Conservation (phyloP, 202 grass and related monocot species). For the Hordeum pubiflorum region DNA sequence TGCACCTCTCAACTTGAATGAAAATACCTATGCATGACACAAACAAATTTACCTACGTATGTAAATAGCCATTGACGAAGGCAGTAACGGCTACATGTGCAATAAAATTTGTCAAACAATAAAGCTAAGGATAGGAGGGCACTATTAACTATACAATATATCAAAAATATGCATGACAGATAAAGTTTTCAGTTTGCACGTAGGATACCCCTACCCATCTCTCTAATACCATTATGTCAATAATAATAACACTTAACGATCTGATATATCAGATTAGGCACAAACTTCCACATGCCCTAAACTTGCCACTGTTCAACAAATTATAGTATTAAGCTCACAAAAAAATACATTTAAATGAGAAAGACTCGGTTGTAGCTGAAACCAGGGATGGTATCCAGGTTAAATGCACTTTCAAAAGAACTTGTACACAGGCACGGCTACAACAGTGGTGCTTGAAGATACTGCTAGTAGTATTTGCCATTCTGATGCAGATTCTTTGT, state of each 20-base stretch:
- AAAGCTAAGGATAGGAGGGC: not conserved
- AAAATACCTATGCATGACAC: conserved; percentile 60
- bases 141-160: not conserved
- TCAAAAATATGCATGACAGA: not conserved
- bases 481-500: not conserved
- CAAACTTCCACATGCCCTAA: not conserved
- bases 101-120: not conserved
- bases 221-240: not conserved
- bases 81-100: not conserved
- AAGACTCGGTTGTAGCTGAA: not conserved
- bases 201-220: not conserved
- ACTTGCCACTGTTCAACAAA: not conserved
- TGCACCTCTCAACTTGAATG: conserved; percentile 92
- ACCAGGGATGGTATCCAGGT: not conserved
- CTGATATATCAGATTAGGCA: not conserved
- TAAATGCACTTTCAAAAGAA: not conserved
- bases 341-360: not conserved
- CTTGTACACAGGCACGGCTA: not conserved
- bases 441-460: not conserved
- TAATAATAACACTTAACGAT: not conserved
- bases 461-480: not conserved
- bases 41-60: not conserved
- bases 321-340: not conserved
- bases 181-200: not conserved
- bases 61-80: not conserved